Conservation (phyloP, 352 stramenopile species). For the Phytophthora syringae region DNA sequence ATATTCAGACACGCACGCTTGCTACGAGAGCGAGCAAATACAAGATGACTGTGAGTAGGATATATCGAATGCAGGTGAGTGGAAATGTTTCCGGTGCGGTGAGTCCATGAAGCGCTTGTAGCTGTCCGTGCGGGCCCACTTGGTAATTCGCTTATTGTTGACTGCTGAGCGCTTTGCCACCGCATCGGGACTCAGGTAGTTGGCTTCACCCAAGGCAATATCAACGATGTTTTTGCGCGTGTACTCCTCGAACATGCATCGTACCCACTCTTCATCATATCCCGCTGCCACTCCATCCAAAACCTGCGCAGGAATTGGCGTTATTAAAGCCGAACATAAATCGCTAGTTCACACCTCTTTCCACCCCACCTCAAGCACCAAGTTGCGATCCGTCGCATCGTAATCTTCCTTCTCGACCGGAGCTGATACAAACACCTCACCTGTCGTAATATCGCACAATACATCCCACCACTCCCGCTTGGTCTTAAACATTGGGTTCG, state of each 20-base stretch:
- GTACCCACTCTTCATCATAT: conserved; percentile 88
- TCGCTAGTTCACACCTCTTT: background rate
- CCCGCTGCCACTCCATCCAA: conserved; percentile 81
- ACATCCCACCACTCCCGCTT: conserved; percentile 93
- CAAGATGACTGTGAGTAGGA: conserved; percentile 53
- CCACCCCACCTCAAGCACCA: conserved; percentile 72
- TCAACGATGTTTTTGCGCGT: conserved; percentile 88
- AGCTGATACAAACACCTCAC: conserved; percentile 71
- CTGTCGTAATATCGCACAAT: conserved; percentile 86
- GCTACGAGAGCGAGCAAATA: conserved; percentile 55
- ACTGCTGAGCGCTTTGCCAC: conserved; percentile 74
- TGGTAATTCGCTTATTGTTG: conserved; percentile 91
- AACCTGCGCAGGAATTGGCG: conserved; percentile 42
- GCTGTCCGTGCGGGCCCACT: conserved; percentile 87
- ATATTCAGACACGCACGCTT: conserved; percentile 14
- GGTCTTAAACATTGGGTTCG: conserved; percentile 93
- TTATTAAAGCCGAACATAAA: background rate
- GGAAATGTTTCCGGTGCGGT: conserved; percentile 46
- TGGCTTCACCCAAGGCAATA: conserved; percentile 76
- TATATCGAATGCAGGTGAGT: conserved; percentile 88
- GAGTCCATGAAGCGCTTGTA: conserved; percentile 84
- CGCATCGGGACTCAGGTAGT: conserved; percentile 78
- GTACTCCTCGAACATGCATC: conserved; percentile 90
- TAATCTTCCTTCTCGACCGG: conserved; percentile 78
- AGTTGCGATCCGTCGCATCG: conserved; percentile 67